These are phyloP conservation scores for Chrysosporium keratinophilum DNA, from an alignment of 2,329 filamentous ascomycete genomes.

Conservation along the genomic window DNA sequence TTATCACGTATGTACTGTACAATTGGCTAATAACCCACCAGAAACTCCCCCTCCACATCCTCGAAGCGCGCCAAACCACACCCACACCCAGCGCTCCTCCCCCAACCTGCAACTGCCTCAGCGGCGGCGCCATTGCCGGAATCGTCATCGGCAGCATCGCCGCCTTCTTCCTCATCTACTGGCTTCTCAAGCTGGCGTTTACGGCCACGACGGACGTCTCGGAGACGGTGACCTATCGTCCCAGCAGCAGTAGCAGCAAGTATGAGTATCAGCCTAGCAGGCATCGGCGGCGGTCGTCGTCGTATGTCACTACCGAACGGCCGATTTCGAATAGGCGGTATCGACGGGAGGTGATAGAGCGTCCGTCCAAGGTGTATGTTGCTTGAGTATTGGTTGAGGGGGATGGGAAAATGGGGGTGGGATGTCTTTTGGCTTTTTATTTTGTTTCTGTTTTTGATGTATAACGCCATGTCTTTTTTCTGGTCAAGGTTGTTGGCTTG, in stretches of 20 bases:
- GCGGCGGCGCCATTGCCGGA: constrained; percentile 31
- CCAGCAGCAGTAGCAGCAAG: constrained; percentile 3
- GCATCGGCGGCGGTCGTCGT: constrained; percentile 20
- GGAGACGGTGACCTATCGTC: constrained; percentile 21
- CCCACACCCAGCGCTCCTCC: not conserved
- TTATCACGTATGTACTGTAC: no score
- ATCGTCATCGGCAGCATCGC: constrained; percentile 34
- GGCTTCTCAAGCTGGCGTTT: constrained; percentile 27
- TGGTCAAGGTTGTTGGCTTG: not conserved
- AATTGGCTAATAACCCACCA: not conserved
- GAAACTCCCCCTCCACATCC: constrained; percentile 15
- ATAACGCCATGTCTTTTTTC: not conserved
- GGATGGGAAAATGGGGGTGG: not conserved
- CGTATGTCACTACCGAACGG: constrained; percentile 24
- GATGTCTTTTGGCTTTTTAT: not conserved
- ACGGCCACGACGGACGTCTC: constrained; percentile 14
- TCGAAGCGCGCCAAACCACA: constrained; percentile 20
- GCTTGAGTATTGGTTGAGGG: constrained; percentile 7
- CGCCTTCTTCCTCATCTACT: constrained; percentile 29
- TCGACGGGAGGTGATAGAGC: constrained; percentile 23
- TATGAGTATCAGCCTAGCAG: constrained; percentile 18
- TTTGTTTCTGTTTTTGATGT: not conserved
- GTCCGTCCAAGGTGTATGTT: constrained; percentile 31
- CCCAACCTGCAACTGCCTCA: constrained; percentile 24
- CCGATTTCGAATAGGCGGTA: constrained; percentile 21